A percentile compares a stretch with the other conserved stretches of the same genome.
These are phyloP conservation scores for Harrya chromipes DNA, from an alignment of 768 basidiomycete genomes.

Conservation along the genomic window DNA sequence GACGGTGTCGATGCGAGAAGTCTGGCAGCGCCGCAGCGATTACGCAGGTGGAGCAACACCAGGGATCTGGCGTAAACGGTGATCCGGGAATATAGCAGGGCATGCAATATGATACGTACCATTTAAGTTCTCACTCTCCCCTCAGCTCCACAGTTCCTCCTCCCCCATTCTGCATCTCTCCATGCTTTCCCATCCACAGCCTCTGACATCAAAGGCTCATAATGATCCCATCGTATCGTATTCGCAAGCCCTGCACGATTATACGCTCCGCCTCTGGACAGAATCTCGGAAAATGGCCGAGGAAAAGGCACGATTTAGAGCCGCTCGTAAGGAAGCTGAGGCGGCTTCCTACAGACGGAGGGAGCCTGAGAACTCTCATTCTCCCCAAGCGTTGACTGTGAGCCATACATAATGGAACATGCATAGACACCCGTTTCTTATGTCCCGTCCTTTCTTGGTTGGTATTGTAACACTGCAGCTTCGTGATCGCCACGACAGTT, in stretches of 20 bases:
- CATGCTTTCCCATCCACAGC: slow-evolving; percentile 17
- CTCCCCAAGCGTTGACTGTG: slow-evolving; percentile 6
- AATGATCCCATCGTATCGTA: slow-evolving; percentile 48
- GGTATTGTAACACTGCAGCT: slow-evolving; percentile 12
- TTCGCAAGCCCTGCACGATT: slow-evolving; percentile 63
- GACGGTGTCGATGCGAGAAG: slow-evolving; percentile 3
- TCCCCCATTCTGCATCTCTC: slow-evolving; percentile 9
- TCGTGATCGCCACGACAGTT: slow-evolving; percentile 8
- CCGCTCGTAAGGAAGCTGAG: slow-evolving; percentile 25
- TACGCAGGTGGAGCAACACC: slow-evolving; percentile 28
- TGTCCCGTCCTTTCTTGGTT: slow-evolving; percentile 5
- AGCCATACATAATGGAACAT: slow-evolving; percentile 19
- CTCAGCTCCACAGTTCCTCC: slow-evolving; percentile 11
- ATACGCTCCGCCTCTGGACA: slow-evolving; percentile 65
- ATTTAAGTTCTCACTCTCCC: slow-evolving; percentile 25
- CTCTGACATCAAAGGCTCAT: slow-evolving; percentile 1
- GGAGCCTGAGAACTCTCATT: slow-evolving; percentile 14
- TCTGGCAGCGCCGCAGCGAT: slow-evolving; percentile 4
- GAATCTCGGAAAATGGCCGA: slow-evolving; percentile 60
- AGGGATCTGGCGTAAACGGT: slow-evolving; percentile 18
- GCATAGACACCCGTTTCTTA: slow-evolving; percentile 1
- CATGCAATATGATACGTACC: slow-evolving; percentile 13
- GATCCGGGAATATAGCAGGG: slow-evolving; percentile 20
- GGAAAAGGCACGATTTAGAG: slow-evolving; percentile 40
- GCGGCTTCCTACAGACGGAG: slow-evolving; percentile 20